phyloP scores from a whole-genome alignment of 1,139 yeast species.

The Trichomonascaceae sp. region DNA sequence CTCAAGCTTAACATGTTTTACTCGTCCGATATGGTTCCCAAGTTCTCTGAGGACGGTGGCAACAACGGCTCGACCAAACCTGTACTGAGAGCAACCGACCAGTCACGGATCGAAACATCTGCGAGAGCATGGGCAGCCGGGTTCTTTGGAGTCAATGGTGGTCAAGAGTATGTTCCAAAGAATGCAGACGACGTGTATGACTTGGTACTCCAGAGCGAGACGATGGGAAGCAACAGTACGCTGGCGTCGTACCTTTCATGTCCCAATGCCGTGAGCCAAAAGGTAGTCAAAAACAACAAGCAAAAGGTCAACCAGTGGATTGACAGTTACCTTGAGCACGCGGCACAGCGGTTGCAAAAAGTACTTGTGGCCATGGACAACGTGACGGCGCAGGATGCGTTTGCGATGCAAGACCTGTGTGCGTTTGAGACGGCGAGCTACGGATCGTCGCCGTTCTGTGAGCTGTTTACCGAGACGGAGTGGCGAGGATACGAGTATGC shows the following conservation, averaged over 20 bases:
- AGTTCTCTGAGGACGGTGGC: too few species aligned
- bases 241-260: constrained; percentile 30
- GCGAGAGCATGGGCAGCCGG: constrained; percentile 35
- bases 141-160: constrained; percentile 29
- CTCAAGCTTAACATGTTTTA: constrained; percentile 17
- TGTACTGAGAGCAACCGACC: constrained; percentile 29
- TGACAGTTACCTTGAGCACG: constrained; percentile 27
- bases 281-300: constrained; percentile 8
- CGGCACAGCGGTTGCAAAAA: constrained; percentile 30
- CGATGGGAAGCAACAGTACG: constrained; percentile 27
- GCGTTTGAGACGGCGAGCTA: constrained; percentile 38
- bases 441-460: constrained; percentile 37
- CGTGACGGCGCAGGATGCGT: constrained; percentile 29
- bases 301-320: constrained; percentile 23
- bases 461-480: constrained; percentile 35
- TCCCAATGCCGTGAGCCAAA: constrained; percentile 19
- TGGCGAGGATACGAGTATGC: constrained; percentile 38
- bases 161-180: constrained; percentile 16
- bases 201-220: constrained; percentile 25
- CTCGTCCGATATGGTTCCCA: neutral
- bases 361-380: constrained; percentile 31
- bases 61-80: constrained; percentile 24
- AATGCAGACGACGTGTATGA: constrained; percentile 13
- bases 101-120: constrained; percentile 28
- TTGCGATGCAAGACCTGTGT: constrained; percentile 32